These are phyloP conservation scores for Juncus effusus DNA, from an alignment of 176 grass and related monocot species.

Conservation along the genomic window DNA sequence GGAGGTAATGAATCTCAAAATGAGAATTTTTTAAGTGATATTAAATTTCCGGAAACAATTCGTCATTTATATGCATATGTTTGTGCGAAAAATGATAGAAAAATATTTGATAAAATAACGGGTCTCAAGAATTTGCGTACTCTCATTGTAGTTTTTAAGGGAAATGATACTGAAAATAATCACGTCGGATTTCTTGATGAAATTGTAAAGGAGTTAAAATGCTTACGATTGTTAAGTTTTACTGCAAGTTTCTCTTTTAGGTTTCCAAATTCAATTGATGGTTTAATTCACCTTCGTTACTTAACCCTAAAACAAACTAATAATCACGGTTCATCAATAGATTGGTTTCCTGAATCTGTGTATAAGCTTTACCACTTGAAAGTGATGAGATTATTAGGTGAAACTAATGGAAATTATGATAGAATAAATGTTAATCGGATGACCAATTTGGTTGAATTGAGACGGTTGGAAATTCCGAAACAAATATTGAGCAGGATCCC, in stretches of 20 bases:
- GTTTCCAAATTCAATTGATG: constrained; percentile 23
- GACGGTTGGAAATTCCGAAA: neutral
- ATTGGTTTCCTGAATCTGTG: constrained; percentile 24
- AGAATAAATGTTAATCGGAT: neutral
- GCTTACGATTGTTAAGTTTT: constrained; percentile 21
- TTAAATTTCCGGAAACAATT: constrained; percentile 1
- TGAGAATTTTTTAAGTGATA: neutral
- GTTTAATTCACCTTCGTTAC: constrained; percentile 33
- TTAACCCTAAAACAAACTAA: constrained; percentile 1
- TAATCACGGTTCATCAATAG: constrained; percentile 1
- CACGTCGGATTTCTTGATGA: constrained; percentile 12
- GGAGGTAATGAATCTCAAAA: neutral
- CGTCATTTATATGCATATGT: constrained; percentile 30
- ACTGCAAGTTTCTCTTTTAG: neutral
- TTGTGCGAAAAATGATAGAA: constrained; percentile 16
- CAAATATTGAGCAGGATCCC: constrained; percentile 13
- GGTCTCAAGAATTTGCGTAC: constrained; percentile 28
- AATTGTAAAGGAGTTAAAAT: constrained; percentile 18
- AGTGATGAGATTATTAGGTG: constrained; percentile 3
- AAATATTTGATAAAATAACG: constrained; percentile 1
- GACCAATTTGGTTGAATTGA: constrained; percentile 27
- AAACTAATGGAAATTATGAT: neutral
- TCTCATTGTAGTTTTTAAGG: constrained; percentile 26
- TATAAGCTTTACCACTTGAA: constrained; percentile 30
- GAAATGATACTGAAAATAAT: neutral